Evolutionary conservation across 2,329 filamentous ascomycete species (phyloP), one percentile per base, ranked within the genome.

Genomic region (Huntiella omanensis): DNA sequence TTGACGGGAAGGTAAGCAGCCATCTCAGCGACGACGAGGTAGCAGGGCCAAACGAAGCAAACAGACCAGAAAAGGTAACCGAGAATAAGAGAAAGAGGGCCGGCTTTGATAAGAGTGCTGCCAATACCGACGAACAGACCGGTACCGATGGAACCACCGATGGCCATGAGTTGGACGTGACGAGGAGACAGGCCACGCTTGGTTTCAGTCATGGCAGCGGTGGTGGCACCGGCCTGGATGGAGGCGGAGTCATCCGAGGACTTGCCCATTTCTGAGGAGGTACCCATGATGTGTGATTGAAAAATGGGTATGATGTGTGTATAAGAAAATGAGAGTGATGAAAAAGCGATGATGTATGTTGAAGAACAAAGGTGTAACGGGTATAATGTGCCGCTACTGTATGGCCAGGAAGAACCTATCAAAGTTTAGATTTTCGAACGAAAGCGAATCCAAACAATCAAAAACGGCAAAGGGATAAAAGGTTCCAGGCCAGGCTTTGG

Each of bases 1-100:
- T 68, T 63, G 43, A 74, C 60, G 3, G 71, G 72, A 17, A 74
- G 60, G 50, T 70, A 73, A 5, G 70, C 65, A 45, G 65, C 67
- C 68, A 76, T 73, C 58, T 76, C 73, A 45, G 69, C 71, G 33
- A 75, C 63, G 51, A 60, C 64, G 50, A 67, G 53, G 57, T 65
- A 53, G 37, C 53, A 53, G 10, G 63, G 64, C 64, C 62, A 67
- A 53, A 66, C 59, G 56, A 62, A 66, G 51, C 61, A 58, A 35
- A 63, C 48, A 41, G 63, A 64, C 63, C 63, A 67, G 54, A 65
- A 59, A 42, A 63, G 53, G 53, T 66, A 67, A 11, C 64, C 64
- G 33, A 67, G 60, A 33, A 67, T 44, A 8, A 67, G 59, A 6
- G 63, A 65, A 43, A 67, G 56, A 5, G 64, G 64, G 19, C 64